These are phyloP conservation scores for Dioscorea alata DNA, from an alignment of 106 monocot species.

Conservation along the genomic window DNA sequence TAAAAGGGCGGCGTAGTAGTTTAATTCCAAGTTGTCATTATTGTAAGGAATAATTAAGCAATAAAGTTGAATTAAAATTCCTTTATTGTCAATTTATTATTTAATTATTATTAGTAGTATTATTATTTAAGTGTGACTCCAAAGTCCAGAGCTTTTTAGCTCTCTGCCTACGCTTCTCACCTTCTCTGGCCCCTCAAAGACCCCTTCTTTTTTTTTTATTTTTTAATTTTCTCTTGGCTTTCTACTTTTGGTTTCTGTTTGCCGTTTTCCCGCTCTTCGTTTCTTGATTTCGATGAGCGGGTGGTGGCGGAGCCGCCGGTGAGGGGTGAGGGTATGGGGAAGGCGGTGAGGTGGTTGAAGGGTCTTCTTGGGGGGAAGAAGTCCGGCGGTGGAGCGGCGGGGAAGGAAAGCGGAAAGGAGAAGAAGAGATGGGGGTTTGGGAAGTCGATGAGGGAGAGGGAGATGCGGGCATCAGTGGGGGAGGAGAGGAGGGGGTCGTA, in stretches of 20 bases:
- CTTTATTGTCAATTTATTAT: too few relatives aligned
- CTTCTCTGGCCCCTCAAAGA: too few relatives aligned
- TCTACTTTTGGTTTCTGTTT: neutral
- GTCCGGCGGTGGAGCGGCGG: neutral
- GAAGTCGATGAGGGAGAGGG: constrained; percentile 58
- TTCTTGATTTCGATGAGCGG: neutral
- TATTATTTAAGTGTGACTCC: too few relatives aligned
- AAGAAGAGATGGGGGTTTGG: constrained; percentile 43
- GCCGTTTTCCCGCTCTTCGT: neutral
- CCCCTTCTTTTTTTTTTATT: neutral
- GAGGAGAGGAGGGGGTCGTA: constrained; percentile 18
- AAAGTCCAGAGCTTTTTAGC: neutral
- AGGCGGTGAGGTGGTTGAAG: constrained; percentile 49
- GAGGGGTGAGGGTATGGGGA: constrained; percentile 20
- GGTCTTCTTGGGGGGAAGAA: constrained; percentile 31
- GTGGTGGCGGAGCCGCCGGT: neutral
- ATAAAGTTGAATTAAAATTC: too few relatives aligned
- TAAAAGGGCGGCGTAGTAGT: too few relatives aligned
- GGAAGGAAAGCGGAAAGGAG: constrained; percentile 5
- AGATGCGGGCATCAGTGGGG: constrained; percentile 22
- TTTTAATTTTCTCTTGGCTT: neutral
- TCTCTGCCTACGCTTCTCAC: neutral
- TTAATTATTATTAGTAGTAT: too few relatives aligned
- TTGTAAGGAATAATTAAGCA: too few relatives aligned
- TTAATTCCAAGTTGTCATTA: too few relatives aligned